Evolutionary conservation across 257 asterid genomes (phyloP).

Genomic region (Striga asiatica): DNA sequence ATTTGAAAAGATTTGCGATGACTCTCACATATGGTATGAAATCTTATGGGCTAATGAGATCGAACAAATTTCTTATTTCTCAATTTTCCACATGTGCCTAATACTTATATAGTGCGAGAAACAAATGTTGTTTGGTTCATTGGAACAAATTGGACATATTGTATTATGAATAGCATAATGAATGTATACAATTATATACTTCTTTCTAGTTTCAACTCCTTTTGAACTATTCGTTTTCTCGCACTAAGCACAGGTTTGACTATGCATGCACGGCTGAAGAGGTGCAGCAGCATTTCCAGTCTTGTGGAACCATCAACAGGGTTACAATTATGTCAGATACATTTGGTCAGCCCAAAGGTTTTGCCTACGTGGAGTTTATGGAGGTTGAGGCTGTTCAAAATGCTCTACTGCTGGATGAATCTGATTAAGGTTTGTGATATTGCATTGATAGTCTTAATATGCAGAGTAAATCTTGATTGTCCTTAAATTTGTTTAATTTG

Average conservation of each 20-base stretch:
- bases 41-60: background rate
- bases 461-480: background rate
- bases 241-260: conserved; percentile 33
- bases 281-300: conserved; percentile 44
- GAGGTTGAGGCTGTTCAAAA: conserved; percentile 40
- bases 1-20: background rate
- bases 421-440: conserved; percentile 39
- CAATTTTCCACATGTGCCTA: too few relatives aligned
- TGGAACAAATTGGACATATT: background rate
- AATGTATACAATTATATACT: background rate
- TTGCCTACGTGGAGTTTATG: conserved; percentile 42
- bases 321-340: conserved; percentile 40
- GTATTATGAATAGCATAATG: background rate
- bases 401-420: conserved; percentile 29
- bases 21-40: background rate
- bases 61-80: background rate
- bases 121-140: too few relatives aligned
- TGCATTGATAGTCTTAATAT: background rate
- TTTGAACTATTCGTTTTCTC: background rate
- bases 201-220: too few relatives aligned
- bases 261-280: conserved; percentile 46
- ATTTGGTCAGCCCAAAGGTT: conserved; percentile 46
- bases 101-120: too few relatives aligned
- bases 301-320: conserved; percentile 45
- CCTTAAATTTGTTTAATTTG: background rate